Evolutionary conservation across 164 flowering plant species (phyloP), one percentile per base, ranked within the genome.

Genomic region (Taxillus chinensis): DNA sequence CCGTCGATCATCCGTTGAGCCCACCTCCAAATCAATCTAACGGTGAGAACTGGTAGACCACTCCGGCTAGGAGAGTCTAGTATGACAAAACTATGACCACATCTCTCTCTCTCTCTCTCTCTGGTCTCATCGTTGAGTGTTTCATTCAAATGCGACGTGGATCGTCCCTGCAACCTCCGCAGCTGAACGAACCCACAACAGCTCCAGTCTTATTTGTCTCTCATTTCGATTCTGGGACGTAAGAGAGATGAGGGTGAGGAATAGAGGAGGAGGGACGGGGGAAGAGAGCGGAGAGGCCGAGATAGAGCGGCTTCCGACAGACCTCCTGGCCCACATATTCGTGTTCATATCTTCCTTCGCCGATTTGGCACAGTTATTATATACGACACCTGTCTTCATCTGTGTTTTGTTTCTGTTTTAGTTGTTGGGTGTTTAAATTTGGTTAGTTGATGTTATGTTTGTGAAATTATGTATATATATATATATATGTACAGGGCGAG

Each of bases 311-410:
- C 78, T 88, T 16, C 91, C 85, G 0, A 75, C 76, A 7, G 95
- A 88, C 76, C 64, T 88, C 15, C 75, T 88, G 41, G 75, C 92
- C 61, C 83, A 84, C 59, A 83, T 86, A 42, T 79, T 88, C 65
- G 42, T 63, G 55, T 48, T 79, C 67, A 46, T 80, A 60, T 60
- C 79, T 66, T 86, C 91, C 48, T 84, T 84, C 79, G 62, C 83
- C 48, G 86, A 86, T 72, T 83, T 86, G 69, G 96, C 96, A 6
- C 85, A 78, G 92, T 87, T 63, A 73, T 76, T 68, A 4, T 16
- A 27, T 27, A 27, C 27, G 27, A 27, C 27, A 27, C 56, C 7
- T 54, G 17, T 39, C 15, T 4, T 4, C 42, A 50, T 17, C 62
- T 57, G 15, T 6, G 50, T 38, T 27, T 39, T 54, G 6, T 41